A percentile compares a stretch with the other conserved stretches of the same genome.
These are phyloP conservation scores for Asclepias syriaca DNA, from an alignment of 257 asterid genomes.

Conservation along the genomic window DNA sequence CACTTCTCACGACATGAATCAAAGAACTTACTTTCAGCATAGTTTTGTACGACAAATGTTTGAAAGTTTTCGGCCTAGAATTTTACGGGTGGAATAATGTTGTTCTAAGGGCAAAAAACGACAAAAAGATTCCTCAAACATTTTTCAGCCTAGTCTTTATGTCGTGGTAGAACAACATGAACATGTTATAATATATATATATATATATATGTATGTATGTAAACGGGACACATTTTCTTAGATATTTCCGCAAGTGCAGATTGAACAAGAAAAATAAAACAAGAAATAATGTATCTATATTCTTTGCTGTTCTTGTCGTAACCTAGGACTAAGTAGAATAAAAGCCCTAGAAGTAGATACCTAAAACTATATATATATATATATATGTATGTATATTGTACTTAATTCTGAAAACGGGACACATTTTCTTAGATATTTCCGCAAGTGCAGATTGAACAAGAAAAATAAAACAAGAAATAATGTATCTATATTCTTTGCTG, in stretches of 20 bases:
- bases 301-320: background rate
- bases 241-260: background rate
- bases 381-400: background rate
- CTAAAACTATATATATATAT: too few species aligned
- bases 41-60: too few species aligned
- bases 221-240: background rate
- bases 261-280: background rate
- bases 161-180: too few species aligned
- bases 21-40: too few species aligned
- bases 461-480: background rate
- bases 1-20: too few species aligned
- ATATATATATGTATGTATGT: too few species aligned
- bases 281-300: background rate
- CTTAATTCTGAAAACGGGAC: background rate
- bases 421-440: background rate
- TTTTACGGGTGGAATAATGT: too few species aligned
- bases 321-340: background rate
- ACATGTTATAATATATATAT: background rate
- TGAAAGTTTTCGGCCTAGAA: too few species aligned
- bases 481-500: background rate
- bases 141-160: too few species aligned
- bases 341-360: background rate
- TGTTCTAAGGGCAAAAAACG: too few species aligned
- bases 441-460: background rate
- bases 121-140: too few species aligned